phyloP scores from a whole-genome alignment of 78 protist genomes.

The Planoprotostelium fungivorum region DNA sequence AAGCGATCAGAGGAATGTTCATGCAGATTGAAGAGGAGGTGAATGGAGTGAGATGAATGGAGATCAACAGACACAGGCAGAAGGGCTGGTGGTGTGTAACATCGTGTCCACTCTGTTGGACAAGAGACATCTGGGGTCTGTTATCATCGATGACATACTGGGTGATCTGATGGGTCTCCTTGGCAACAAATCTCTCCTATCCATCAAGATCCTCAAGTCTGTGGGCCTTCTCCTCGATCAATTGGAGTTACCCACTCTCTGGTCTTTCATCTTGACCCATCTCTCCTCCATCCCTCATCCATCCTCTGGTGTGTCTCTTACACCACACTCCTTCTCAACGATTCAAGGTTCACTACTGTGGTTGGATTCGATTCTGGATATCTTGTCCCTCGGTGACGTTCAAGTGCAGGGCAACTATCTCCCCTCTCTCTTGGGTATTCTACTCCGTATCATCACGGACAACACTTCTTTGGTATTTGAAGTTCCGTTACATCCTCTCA shows the following conservation, averaged over 20 bases:
- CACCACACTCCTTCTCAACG: no score
- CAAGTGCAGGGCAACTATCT: not conserved
- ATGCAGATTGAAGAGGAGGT: not conserved
- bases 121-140: constrained; percentile 1
- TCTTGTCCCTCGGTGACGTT: not conserved
- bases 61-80: not conserved
- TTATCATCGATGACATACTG: not conserved
- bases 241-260: not conserved
- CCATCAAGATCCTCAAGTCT: not conserved
- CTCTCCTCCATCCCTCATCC: not conserved
- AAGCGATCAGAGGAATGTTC: not conserved
- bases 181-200: not conserved
- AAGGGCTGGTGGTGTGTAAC: not conserved
- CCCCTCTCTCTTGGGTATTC: not conserved
- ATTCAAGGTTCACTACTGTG: no score
- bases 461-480: not conserved
- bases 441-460: not conserved
- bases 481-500: not conserved
- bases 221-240: not conserved
- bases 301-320: no score
- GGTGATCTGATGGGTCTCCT: not conserved
- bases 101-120: not conserved
- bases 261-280: not conserved
- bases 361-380: not conserved
- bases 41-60: not conserved